phyloP scores from a whole-genome alignment of 1,284 basidiomycete species.

The Sporisorium reilianum region DNA sequence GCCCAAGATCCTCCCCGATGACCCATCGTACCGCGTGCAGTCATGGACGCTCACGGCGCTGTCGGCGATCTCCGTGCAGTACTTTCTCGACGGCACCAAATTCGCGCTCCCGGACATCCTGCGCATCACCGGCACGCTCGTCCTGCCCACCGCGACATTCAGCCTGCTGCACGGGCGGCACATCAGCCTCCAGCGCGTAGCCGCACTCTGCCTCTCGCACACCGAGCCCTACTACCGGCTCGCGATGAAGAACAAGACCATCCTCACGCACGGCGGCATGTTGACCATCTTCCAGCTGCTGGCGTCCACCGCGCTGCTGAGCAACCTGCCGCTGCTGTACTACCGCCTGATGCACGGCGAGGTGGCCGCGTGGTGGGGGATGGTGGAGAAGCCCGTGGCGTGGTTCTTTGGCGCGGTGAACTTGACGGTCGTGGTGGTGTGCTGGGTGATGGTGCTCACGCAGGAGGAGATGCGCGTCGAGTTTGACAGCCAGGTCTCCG shows the following conservation, averaged over 20 bases:
- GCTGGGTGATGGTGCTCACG: constrained; percentile 25
- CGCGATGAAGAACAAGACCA: neutral
- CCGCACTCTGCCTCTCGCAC: constrained; percentile 8
- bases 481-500: constrained; percentile 2
- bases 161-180: constrained; percentile 7
- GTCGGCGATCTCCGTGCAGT: neutral
- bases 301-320: constrained; percentile 1
- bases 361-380: neutral
- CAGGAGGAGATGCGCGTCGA: constrained; percentile 19
- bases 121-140: neutral
- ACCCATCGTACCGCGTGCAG: neutral
- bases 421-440: constrained; percentile 12
- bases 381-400: neutral
- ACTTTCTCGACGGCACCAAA: neutral
- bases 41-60: neutral
- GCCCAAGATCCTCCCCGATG: constrained; percentile 10
- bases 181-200: constrained; percentile 16
- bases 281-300: constrained; percentile 20
- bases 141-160: constrained; percentile 13
- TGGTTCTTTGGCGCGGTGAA: constrained; percentile 27
- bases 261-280: constrained; percentile 16
- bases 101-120: neutral
- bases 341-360: neutral
- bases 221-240: neutral
- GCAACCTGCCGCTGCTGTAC: constrained; percentile 16